A percentile compares a stretch with the other conserved stretches of the same genome.
phyloP scores from a whole-genome alignment of 2,329 filamentous ascomycete genomes.

The Exophiala lecanii-corni region DNA sequence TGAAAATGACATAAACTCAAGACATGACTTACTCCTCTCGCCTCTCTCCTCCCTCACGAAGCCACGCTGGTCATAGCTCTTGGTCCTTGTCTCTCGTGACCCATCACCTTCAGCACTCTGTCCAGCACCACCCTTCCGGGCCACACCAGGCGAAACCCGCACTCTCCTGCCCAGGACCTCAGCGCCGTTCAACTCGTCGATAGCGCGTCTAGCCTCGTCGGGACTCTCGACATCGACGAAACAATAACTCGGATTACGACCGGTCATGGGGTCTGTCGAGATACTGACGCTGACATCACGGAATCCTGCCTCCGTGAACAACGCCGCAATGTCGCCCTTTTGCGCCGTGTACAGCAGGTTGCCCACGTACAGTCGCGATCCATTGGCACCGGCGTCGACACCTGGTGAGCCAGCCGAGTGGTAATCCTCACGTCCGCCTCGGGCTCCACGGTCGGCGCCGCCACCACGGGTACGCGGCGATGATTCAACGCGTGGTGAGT shows the following conservation, averaged over 20 bases:
- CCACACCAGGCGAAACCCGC: constrained; percentile 61
- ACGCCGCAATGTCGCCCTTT: constrained; percentile 44
- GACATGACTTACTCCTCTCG: constrained; percentile 20
- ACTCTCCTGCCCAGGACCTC: constrained; percentile 55
- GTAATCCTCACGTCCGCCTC: background rate
- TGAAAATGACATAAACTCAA: no score
- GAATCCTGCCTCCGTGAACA: constrained; percentile 42
- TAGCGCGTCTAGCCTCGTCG: constrained; percentile 54
- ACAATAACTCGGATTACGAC: constrained; percentile 68
- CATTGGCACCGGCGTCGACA: constrained; percentile 18
- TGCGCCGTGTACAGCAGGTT: constrained; percentile 54
- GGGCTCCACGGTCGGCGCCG: constrained; percentile 1
- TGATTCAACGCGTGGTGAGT: constrained; percentile 32
- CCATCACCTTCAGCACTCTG: constrained; percentile 2
- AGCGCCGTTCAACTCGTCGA: constrained; percentile 52
- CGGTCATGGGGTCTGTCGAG: constrained; percentile 63
- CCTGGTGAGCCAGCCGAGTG: constrained; percentile 1
- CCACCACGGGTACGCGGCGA: constrained; percentile 33
- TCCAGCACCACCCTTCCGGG: constrained; percentile 25
- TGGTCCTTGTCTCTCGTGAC: constrained; percentile 13
- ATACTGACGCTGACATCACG: constrained; percentile 58
- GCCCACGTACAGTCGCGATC: constrained; percentile 49
- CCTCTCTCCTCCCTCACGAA: constrained; percentile 13
- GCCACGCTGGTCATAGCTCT: constrained; percentile 14
- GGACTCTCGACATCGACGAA: constrained; percentile 63